Percentiles rank a stretch among this genome's conserved stretches.
phyloP scores from a whole-genome alignment of 495 filamentous ascomycete species.

The Extremus antarcticus region DNA sequence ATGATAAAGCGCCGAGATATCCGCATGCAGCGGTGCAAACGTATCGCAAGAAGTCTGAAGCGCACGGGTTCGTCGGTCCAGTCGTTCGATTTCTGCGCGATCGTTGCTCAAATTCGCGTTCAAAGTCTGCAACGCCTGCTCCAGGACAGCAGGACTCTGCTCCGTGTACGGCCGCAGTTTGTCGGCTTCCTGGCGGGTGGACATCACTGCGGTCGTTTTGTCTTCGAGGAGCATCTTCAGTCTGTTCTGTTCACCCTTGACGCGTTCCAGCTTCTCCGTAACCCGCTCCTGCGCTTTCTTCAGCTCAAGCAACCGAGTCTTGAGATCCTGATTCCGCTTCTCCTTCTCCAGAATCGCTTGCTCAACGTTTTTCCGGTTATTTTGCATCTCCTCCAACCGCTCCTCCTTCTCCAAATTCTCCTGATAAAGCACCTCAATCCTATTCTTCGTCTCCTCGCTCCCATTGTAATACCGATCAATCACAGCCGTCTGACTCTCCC shows the following conservation, averaged over 20 bases:
- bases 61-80: slow-evolving; percentile 75
- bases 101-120: slow-evolving; percentile 63
- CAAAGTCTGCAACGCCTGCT: slow-evolving; percentile 70
- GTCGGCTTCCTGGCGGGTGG: slow-evolving; percentile 60
- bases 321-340: slow-evolving; percentile 72
- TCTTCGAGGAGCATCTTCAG: slow-evolving; percentile 67
- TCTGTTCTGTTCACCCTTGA: slow-evolving; percentile 58
- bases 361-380: slow-evolving; percentile 65
- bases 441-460: slow-evolving; percentile 68
- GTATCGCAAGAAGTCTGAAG: slow-evolving; percentile 88
- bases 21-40: slow-evolving; percentile 68
- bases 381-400: slow-evolving; percentile 68
- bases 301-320: slow-evolving; percentile 64
- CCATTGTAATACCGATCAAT: slow-evolving; percentile 91
- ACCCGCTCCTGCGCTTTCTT: slow-evolving; percentile 67
- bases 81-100: slow-evolving; percentile 69
- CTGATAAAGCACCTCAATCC: slow-evolving; percentile 72
- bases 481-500: slow-evolving; percentile 71
- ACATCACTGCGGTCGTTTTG: slow-evolving; percentile 53
- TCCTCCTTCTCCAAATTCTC: slow-evolving; percentile 81
- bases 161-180: slow-evolving; percentile 87
- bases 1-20: slow-evolving; percentile 75
- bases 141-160: slow-evolving; percentile 72
- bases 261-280: slow-evolving; percentile 62
- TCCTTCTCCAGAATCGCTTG: slow-evolving; percentile 69